These are phyloP conservation scores for Geranium rotundifolium DNA, from an alignment of 345 rosid species.

Conservation along the genomic window DNA sequence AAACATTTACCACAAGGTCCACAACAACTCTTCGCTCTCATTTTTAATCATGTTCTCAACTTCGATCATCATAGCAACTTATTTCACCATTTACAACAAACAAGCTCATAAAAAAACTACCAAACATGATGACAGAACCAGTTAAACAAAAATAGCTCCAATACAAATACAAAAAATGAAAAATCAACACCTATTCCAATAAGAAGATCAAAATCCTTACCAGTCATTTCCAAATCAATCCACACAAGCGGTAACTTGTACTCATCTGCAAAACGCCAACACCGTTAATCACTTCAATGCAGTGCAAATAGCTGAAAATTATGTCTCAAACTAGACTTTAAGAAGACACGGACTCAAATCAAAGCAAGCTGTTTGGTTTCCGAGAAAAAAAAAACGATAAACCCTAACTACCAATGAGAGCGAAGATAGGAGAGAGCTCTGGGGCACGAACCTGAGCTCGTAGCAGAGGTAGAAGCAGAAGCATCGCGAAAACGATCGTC, in stretches of 20 bases:
- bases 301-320: neutral
- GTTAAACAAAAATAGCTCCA: no score
- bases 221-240: constrained; percentile 97
- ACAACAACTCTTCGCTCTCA: neutral
- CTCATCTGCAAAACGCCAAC: neutral
- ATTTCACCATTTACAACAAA: no score
- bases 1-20: neutral
- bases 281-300: neutral
- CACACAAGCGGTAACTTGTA: constrained; percentile 80
- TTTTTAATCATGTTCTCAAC: neutral
- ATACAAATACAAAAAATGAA: neutral
- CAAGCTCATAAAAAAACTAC: no score
- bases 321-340: neutral
- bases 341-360: neutral
- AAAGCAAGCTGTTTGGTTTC: neutral
- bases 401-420: neutral
- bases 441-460: neutral
- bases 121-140: neutral
- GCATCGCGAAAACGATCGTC: constrained; percentile 13
- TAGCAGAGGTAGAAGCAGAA: constrained; percentile 1
- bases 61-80: neutral
- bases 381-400: neutral
- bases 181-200: neutral
- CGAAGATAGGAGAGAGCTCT: no score
- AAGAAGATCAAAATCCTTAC: constrained; percentile 18